Base-by-base conservation (phyloP, 108 stramenopile genomes). In the Conticribra guillardii region DNA sequence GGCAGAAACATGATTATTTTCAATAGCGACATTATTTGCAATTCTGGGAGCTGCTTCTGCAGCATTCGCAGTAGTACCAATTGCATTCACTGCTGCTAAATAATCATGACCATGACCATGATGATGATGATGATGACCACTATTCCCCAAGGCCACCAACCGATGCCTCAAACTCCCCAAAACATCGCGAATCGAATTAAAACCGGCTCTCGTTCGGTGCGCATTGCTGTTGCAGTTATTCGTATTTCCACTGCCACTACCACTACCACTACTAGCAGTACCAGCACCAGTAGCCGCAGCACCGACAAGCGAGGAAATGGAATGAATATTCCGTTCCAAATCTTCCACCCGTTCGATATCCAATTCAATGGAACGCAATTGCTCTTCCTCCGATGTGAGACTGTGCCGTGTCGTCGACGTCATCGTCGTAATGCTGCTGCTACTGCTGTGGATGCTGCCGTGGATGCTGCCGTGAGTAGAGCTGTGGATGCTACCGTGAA, bases 181-280 rank as follows among this genome's bases (percentile, higher is more conserved):
- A 9, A 80, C 80, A 60, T 72, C 74, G 11, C 71, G 64, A 22
- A 89, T 74, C 26, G 85, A 86, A 50, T 89, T 83, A 54, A 87
- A 89, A 3, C 75, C 64, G 4, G 88, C 88, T 27, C 88, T 55
- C 11, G 52, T 45, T 19, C 71, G 27, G 24, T 29, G 21, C 30
- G 63, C 49, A 4, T 47, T n/a, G n/a, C 29, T 14, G 37, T 11
- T 11, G 37, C 11, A 11, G 11, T 41, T 41, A 11, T 9, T 11
- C 37, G 37, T 41, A 11, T 41, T 5, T 11, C 37, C 37, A 41
- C 11, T 41, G 37, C 37, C 5, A 5, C 37, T 41, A 5, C 37
- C 37, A 11, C 37, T 41, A 5, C 37, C 37, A 11, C 37, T n/a
- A n/a, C n/a, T n/a, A 41, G 37, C 5, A 41, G 37, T 11, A 11